Base-by-base conservation (phyloP, 202 grass and related monocot species). In the Schoenoplectus triqueter region DNA sequence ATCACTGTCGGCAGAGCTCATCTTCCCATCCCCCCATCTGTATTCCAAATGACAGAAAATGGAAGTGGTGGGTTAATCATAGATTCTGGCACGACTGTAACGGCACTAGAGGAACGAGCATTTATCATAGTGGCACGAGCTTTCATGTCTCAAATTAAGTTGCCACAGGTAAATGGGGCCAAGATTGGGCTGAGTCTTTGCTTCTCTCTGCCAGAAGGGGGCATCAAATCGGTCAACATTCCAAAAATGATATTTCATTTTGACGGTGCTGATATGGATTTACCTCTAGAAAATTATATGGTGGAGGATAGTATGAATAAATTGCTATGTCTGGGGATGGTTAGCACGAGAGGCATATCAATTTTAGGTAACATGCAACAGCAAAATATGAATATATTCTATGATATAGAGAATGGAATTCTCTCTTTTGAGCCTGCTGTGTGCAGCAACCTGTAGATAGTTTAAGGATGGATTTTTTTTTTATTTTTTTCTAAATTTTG, bases 301-400 rank as follows among this genome's bases (percentile, higher is more conserved):
- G 86, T 93, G 86, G 88, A 90, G 56, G 89, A 93, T 86, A 46
- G 20, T 2, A n/a, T 4, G 15, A 80, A 77, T 3, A 68, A 84
- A 2, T 0, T 64, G 7, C 41, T 90, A 13, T 93, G 89, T 87
- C 41, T 93, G 8, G 91, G 88, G 44, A 85, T 93, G 54, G 78
- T 93, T 73, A 86, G 86, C 78, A 51, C 84, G 54, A 65, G 89
- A 74, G 92, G 89, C 18, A 88, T 88, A 78, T 92, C 91, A 17
- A 89, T 90, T 76, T 61, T 97, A 5, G 91, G 91, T 55, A 93
- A 90, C 72, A 86, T 89, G 86, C 91, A 93, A 74, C 94, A 97
- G 82, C 91, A 97, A 82, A 87, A 89, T 86, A 90, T 90, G 91
- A 89, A 97, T 74, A 14, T 93, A 60, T 13, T 93, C 47, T 93